Percentiles rank a stretch among this genome's conserved stretches.
phyloP scores from a whole-genome alignment of 129 eudicot genomes.

The Lonicera japonica region DNA sequence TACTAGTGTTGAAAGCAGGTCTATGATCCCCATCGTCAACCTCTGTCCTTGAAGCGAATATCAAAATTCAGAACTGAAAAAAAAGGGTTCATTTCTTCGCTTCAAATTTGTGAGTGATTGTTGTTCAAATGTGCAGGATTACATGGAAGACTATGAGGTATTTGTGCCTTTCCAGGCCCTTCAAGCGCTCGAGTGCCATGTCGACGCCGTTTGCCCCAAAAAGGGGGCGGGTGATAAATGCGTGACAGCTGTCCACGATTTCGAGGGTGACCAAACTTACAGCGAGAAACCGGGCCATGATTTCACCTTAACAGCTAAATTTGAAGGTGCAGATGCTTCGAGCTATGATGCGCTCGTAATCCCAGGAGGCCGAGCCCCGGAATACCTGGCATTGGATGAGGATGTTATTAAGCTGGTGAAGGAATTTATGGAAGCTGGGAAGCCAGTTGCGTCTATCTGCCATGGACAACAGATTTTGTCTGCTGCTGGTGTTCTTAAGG shows the following conservation, averaged over 20 bases:
- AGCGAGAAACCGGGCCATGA: slow-evolving; percentile 89
- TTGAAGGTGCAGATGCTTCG: slow-evolving; percentile 54
- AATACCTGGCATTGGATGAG: slow-evolving; percentile 68
- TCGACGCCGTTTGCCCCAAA: slow-evolving; percentile 85
- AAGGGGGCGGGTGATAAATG: slow-evolving; percentile 72
- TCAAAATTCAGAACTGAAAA: too few relatives aligned
- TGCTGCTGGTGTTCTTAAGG: slow-evolving; percentile 97
- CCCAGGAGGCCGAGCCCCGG: slow-evolving; percentile 99
- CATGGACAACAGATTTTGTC: slow-evolving; percentile 93
- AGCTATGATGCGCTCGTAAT: slow-evolving; percentile 88
- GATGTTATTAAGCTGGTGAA: slow-evolving; percentile 56
- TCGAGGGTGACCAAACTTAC: slow-evolving; percentile 96
- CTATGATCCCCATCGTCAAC: too few relatives aligned
- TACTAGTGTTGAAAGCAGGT: too few relatives aligned
- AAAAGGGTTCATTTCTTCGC: too few relatives aligned
- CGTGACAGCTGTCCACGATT: slow-evolving; percentile 87
- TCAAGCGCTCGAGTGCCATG: slow-evolving; percentile 79
- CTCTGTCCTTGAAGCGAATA: too few relatives aligned
- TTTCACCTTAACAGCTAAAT: slow-evolving; percentile 59
- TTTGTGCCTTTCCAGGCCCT: slow-evolving; percentile 86
- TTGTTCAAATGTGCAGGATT: slow-evolving; percentile 56
- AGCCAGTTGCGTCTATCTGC: slow-evolving; percentile 95
- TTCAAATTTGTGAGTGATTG: too few relatives aligned
- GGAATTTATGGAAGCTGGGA: slow-evolving; percentile 71
- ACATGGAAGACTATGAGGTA: slow-evolving; percentile 93